Conservation (phyloP, 768 basidiomycete genomes). For the Brasilioporus rufonigricans region DNA sequence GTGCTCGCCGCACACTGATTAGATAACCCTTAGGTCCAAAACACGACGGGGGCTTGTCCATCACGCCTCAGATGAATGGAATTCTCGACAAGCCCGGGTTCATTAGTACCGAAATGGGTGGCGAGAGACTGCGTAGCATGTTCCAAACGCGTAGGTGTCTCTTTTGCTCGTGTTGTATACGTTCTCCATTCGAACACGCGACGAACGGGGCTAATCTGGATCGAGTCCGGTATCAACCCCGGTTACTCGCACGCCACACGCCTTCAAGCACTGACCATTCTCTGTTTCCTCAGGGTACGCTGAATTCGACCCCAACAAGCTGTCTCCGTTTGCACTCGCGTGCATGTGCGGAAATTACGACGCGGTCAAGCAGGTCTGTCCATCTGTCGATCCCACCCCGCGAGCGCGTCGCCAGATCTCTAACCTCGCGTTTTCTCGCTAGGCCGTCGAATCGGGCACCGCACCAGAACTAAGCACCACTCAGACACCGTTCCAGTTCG, state of each 20-base stretch:
- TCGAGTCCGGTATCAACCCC: background rate
- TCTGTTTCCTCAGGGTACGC: constrained; percentile 16
- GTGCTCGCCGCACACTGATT: background rate
- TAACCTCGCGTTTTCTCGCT: background rate
- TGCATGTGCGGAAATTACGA: constrained; percentile 25
- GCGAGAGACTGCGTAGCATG: constrained; percentile 29
- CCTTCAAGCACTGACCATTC: background rate
- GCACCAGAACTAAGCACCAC: constrained; percentile 39
- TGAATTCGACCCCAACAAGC: constrained; percentile 14
- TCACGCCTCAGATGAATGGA: constrained; percentile 26
- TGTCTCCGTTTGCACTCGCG: constrained; percentile 24
- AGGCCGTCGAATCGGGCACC: constrained; percentile 26
- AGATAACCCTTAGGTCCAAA: constrained; percentile 5
- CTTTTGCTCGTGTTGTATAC: too few relatives aligned
- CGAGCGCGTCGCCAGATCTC: background rate
- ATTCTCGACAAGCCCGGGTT: constrained; percentile 28
- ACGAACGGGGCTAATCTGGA: background rate
- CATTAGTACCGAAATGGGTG: constrained; percentile 22
- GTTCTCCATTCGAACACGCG: background rate
- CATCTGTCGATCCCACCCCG: too few relatives aligned
- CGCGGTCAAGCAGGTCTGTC: constrained; percentile 21
- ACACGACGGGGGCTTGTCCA: constrained; percentile 21
- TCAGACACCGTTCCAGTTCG: constrained; percentile 43
- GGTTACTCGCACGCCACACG: background rate
- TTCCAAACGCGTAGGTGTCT: constrained; percentile 27